Percentiles rank a stretch among this genome's conserved stretches.
These are phyloP conservation scores for Eucalyptus tenuipes DNA, from an alignment of 345 rosid species.

Conservation along the genomic window DNA sequence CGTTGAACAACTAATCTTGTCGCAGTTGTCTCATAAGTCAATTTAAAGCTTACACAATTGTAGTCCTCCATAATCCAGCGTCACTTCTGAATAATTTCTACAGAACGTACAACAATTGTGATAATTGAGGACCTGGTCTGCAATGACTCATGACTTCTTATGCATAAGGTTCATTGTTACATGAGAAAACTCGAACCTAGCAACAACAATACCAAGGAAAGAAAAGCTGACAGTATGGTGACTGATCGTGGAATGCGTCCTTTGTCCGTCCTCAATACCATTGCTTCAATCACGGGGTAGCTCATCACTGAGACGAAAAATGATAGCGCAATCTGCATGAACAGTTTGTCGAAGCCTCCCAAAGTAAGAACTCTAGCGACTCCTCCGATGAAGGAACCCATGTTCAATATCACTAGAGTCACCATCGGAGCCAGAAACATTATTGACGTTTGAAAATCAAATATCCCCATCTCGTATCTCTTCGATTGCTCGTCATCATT, in stretches of 20 bases:
- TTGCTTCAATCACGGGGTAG: conserved; percentile 31
- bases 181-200: neutral
- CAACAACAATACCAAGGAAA: neutral
- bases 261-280: conserved; percentile 22
- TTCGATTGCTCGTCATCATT: conserved; percentile 2
- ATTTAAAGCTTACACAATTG: neutral
- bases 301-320: conserved; percentile 12
- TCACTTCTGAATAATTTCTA: neutral
- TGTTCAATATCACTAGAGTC: conserved; percentile 12
- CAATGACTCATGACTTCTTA: neutral
- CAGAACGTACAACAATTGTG: neutral
- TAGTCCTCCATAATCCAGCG: neutral
- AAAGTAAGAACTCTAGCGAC: neutral
- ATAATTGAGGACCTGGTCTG: neutral
- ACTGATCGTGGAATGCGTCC: conserved; percentile 17
- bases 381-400: conserved; percentile 4
- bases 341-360: conserved; percentile 2
- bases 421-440: conserved; percentile 24
- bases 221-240: neutral
- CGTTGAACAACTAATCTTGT: neutral
- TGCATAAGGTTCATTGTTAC: neutral
- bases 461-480: conserved; percentile 13
- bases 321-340: conserved; percentile 11
- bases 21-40: neutral
- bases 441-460: conserved; percentile 19